These are phyloP conservation scores for Calocybe cyanea DNA, from an alignment of 768 basidiomycete species.

Conservation along the genomic window DNA sequence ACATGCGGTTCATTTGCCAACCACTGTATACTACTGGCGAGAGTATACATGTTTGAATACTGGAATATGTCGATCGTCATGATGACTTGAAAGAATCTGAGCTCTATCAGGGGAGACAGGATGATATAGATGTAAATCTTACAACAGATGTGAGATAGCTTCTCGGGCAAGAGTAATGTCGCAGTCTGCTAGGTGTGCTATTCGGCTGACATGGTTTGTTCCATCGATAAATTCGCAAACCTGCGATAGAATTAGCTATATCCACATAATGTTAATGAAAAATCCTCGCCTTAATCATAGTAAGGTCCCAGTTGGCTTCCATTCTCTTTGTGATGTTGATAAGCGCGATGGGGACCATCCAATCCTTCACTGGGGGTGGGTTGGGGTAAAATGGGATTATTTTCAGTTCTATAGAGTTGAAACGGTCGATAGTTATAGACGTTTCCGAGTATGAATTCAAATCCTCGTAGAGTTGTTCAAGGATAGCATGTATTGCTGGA, in stretches of 20 bases:
- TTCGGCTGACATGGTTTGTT: slow-evolving; percentile 84
- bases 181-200: slow-evolving; percentile 89
- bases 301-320: slow-evolving; percentile 95
- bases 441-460: slow-evolving; percentile 97
- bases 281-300: slow-evolving; percentile 70
- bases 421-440: slow-evolving; percentile 84
- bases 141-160: slow-evolving; percentile 92
- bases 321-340: slow-evolving; percentile 77
- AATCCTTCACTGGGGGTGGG: slow-evolving; percentile 84
- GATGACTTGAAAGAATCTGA: slow-evolving; percentile 91
- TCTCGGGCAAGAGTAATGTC: slow-evolving; percentile 78
- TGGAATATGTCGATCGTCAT: slow-evolving; percentile 98
- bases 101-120: slow-evolving; percentile 8
- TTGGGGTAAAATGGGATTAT: slow-evolving; percentile 97
- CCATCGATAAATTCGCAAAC: slow-evolving; percentile 85
- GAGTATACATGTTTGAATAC: slow-evolving; percentile 95
- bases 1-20: slow-evolving; percentile 84
- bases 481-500: slow-evolving; percentile 69
- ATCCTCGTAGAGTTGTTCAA: slow-evolving; percentile 96
- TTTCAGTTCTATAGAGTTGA: slow-evolving; percentile 93
- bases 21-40: slow-evolving; percentile 83
- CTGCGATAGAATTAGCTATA: slow-evolving; percentile 28
- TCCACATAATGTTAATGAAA: neutral
- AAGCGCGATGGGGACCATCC: slow-evolving; percentile 92
- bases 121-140: slow-evolving; percentile 21